Conservation (phyloP, 306 rosid species). For the cucumber (Cucumis sativus) region DNA sequence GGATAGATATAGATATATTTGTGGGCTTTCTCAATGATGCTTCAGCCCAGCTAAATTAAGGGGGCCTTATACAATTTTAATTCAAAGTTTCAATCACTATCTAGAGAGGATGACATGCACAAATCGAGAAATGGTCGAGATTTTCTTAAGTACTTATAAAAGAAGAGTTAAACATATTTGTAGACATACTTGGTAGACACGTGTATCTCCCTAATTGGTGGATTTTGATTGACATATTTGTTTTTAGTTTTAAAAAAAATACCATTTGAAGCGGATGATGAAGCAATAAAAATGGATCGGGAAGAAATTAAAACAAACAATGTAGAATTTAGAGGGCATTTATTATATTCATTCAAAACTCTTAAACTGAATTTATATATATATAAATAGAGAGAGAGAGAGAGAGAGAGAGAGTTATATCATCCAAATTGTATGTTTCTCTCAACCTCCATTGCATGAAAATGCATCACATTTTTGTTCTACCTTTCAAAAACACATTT, state of each 20-base stretch:
- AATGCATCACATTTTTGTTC: not conserved
- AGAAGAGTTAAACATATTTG: no score
- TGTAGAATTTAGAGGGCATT: not conserved
- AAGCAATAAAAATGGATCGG: not conserved
- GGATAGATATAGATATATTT: no score
- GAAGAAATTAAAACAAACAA: not conserved
- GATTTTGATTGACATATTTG: no score
- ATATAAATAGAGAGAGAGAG: no score
- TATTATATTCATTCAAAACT: not conserved
- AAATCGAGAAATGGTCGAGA: no score
- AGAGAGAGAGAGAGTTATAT: not conserved
- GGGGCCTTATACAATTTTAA: not conserved
- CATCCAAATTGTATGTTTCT: not conserved
- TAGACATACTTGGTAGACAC: no score
- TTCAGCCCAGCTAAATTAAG: not conserved
- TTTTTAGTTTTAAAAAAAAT: no score
- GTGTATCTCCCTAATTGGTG: no score
- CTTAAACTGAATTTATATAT: not conserved
- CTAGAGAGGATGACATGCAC: no score
- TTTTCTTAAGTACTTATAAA: no score
- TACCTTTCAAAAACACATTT: not conserved
- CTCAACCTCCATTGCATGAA: conserved; percentile 4
- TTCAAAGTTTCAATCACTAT: not conserved
- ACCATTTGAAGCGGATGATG: not conserved
- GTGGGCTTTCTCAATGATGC: not conserved